A percentile compares a stretch with the other conserved stretches of the same genome.
phyloP scores from a whole-genome alignment of 176 grass and related monocot species.

The Coix lacrymajobi region DNA sequence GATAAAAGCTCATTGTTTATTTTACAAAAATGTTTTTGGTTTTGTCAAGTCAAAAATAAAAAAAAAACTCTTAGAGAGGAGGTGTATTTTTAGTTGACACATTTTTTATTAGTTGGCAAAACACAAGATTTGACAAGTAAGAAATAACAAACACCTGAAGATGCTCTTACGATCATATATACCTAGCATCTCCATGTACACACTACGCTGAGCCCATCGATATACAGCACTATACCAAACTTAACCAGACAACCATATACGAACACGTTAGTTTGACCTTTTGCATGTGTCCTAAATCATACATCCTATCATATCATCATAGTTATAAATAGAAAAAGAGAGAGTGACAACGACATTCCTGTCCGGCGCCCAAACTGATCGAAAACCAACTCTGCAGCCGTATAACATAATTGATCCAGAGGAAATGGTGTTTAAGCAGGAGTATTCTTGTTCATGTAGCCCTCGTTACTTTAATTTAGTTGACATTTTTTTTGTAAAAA shows the following conservation, averaged over 20 bases:
- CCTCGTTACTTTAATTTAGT: not conserved
- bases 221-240: not conserved
- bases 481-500: not conserved
- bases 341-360: not conserved
- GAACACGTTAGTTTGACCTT: not conserved
- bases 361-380: not conserved
- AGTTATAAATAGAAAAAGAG: not conserved
- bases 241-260: not conserved
- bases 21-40: too few relatives aligned
- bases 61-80: too few relatives aligned
- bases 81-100: too few relatives aligned
- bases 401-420: conserved; percentile 1
- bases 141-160: too few relatives aligned
- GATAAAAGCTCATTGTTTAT: too few relatives aligned
- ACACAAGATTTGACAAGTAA: too few relatives aligned
- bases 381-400: not conserved
- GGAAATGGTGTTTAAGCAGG: not conserved
- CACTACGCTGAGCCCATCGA: not conserved
- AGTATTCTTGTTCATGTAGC: not conserved
- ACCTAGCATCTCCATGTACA: not conserved
- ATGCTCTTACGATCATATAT: too few relatives aligned
- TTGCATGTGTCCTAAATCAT: conserved; percentile 4
- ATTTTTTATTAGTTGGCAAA: too few relatives aligned
- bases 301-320: not conserved
- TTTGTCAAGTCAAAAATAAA: too few relatives aligned